Base-by-base conservation (phyloP, 257 asterid genomes). In the Striga asiatica region DNA sequence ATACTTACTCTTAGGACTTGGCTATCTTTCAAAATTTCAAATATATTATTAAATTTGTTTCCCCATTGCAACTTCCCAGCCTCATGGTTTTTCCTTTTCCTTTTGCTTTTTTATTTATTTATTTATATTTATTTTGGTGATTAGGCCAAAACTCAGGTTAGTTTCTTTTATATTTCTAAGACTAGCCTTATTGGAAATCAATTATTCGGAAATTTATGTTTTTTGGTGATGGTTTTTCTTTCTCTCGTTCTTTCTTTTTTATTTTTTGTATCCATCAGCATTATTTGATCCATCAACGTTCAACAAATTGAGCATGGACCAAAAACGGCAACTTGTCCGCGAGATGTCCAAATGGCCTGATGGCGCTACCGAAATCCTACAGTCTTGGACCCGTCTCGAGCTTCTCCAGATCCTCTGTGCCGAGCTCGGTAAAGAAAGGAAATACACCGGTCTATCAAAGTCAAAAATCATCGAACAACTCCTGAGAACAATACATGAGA, bases 351-450 rank as follows among this genome's bases (percentile, higher is more conserved):
- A 74, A 59, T 77, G 86, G 78, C 75, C 87, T 3, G 89, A 81
- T 20, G 74, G 72, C 50, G 87, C 82, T 8, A 64, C 80, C 12
- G 79, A 81, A 34, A 74, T 79, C 64, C 71, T 87, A 34, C 81
- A 77, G 54, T 62, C 84, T 0, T 74, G 89, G 81, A 78, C 74
- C 60, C 86, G 91, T 62, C 84, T 64, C 35, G 92, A 87, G 62
- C 75, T 87, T 42, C 64, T 77, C 56, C 89, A 77, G 54, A 69
- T 87, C 52, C 80, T 87, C 61, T 76, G 87, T 62, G 81, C 80
- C 63, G 96, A 87, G 81, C 68, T 79, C 46, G 94, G 96, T 3
- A 76, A 74, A 73, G 93, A 81, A 39, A 77, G 84, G 39, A 81
- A 83, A 56, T 79, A 60, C 68, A 72, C 89, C 11, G 89, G 89